phyloP scores from a whole-genome alignment of 345 rosid genomes.

The Tarenaya hassleriana region DNA sequence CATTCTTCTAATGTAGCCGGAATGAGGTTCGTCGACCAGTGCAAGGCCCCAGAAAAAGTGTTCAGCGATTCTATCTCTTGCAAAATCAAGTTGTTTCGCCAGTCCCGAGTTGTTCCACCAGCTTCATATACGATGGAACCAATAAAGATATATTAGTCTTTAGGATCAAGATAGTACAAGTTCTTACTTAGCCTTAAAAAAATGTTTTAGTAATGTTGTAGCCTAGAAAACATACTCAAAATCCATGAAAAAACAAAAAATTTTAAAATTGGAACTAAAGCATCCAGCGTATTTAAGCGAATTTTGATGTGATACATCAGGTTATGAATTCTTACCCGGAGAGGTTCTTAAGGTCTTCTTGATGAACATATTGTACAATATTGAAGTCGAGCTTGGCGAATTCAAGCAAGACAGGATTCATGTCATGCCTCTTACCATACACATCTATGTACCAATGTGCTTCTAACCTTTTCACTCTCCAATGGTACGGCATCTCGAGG shows the following conservation, averaged over 20 bases:
- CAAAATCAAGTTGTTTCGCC: slow-evolving; percentile 27
- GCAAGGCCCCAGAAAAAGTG: slow-evolving; percentile 33
- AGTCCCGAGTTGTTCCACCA: slow-evolving; percentile 36
- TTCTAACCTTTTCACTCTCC: slow-evolving; percentile 43
- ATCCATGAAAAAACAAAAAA: too few species aligned
- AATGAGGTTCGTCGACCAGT: slow-evolving; percentile 22
- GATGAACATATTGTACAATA: slow-evolving; percentile 34
- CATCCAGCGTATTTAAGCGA: too few species aligned
- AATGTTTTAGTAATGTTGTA: too few species aligned
- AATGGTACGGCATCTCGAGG: slow-evolving; percentile 31
- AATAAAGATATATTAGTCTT: too few species aligned
- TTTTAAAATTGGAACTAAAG: too few species aligned
- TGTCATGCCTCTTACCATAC: slow-evolving; percentile 20
- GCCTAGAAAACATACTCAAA: too few species aligned
- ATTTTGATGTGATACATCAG: too few species aligned
- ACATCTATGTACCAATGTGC: slow-evolving; percentile 44
- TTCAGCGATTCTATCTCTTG: slow-evolving; percentile 37
- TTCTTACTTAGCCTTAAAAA: too few species aligned
- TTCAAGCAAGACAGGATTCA: slow-evolving; percentile 27
- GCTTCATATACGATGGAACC: too few species aligned
- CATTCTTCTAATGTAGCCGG: slow-evolving; percentile 25
- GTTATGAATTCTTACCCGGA: slow-evolving; percentile 29
- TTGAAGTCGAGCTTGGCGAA: slow-evolving; percentile 46
- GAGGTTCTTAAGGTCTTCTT: slow-evolving; percentile 33
- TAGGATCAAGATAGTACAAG: too few species aligned